These are phyloP conservation scores for Sordariomycetes sp. DNA, from an alignment of 2,329 filamentous ascomycete genomes.

Conservation along the genomic window DNA sequence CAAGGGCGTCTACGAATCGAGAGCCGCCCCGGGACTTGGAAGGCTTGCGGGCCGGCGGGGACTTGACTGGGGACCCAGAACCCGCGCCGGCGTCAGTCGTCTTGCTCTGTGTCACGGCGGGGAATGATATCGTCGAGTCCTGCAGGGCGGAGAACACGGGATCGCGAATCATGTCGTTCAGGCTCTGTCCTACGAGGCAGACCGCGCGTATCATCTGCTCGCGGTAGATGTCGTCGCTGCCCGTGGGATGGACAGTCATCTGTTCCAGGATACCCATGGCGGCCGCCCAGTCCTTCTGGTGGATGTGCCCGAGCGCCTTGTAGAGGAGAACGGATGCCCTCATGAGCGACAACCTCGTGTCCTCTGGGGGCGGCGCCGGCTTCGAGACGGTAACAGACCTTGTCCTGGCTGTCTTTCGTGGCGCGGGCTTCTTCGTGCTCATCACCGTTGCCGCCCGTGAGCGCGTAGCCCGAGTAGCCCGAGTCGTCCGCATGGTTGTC, in stretches of 20 bases:
- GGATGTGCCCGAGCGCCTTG: slow-evolving; percentile 30
- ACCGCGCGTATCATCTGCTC: slow-evolving; percentile 53
- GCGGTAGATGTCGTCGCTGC: slow-evolving; percentile 23
- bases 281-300: slow-evolving; percentile 40
- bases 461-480: slow-evolving; percentile 6
- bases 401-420: slow-evolving; percentile 8
- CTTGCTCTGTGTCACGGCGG: slow-evolving; percentile 40
- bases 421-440: slow-evolving; percentile 9
- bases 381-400: slow-evolving; percentile 11
- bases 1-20: slow-evolving; percentile 44
- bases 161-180: slow-evolving; percentile 62
- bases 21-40: slow-evolving; percentile 17
- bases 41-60: slow-evolving; percentile 17
- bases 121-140: slow-evolving; percentile 84
- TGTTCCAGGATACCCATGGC: slow-evolving; percentile 42
- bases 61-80: slow-evolving; percentile 19
- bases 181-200: slow-evolving; percentile 53
- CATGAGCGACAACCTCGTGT: slow-evolving; percentile 13
- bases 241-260: slow-evolving; percentile 28
- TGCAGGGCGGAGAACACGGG: slow-evolving; percentile 81
- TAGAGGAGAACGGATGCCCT: slow-evolving; percentile 24
- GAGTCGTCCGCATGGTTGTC: slow-evolving; percentile 1
- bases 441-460: slow-evolving; percentile 7
- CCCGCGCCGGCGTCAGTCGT: slow-evolving; percentile 23
- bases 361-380: slow-evolving; percentile 5